Evolutionary conservation across 768 basidiomycete species (phyloP).

Genomic region (Suillus americanus): DNA sequence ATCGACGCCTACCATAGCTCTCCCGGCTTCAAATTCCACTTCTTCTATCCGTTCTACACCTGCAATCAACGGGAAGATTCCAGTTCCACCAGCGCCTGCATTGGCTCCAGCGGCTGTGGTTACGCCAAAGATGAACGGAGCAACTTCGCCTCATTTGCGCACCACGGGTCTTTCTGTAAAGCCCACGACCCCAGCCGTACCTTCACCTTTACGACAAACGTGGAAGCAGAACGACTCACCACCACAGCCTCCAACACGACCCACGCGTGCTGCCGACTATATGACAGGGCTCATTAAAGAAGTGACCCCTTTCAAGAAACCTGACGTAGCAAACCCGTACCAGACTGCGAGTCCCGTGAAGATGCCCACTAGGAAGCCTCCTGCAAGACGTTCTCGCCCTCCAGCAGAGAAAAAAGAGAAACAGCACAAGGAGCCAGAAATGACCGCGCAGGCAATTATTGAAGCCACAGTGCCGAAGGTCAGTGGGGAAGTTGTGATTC

Average conservation of each 20-base stretch:
- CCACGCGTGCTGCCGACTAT: conserved; percentile 66
- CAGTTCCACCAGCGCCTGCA: conserved; percentile 10
- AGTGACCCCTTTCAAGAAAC: conserved; percentile 60
- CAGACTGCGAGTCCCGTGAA: conserved; percentile 68
- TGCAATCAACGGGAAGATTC: conserved; percentile 25
- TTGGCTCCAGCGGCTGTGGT: conserved; percentile 19
- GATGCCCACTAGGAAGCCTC: conserved; percentile 40
- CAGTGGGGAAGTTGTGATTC: conserved; percentile 18
- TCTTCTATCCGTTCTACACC: conserved; percentile 34
- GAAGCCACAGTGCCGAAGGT: conserved; percentile 79
- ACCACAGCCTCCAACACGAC: conserved; percentile 34
- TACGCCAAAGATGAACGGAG: conserved; percentile 28
- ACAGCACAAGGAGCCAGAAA: conserved; percentile 26
- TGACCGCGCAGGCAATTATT: conserved; percentile 67
- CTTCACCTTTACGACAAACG: conserved; percentile 75
- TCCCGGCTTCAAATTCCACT: conserved; percentile 26
- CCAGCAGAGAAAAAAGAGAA: conserved; percentile 35
- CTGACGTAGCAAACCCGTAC: conserved; percentile 77
- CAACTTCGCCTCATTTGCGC: conserved; percentile 36
- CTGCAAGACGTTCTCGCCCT: conserved; percentile 38
- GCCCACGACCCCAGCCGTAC: conserved; percentile 60
- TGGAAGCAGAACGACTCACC: conserved; percentile 54
- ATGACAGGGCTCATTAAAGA: conserved; percentile 74
- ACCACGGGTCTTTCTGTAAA: conserved; percentile 41
- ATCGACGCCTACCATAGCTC: conserved; percentile 18